Conservation (phyloP, 1,284 basidiomycete species). For the Naganishia cerealis region DNA sequence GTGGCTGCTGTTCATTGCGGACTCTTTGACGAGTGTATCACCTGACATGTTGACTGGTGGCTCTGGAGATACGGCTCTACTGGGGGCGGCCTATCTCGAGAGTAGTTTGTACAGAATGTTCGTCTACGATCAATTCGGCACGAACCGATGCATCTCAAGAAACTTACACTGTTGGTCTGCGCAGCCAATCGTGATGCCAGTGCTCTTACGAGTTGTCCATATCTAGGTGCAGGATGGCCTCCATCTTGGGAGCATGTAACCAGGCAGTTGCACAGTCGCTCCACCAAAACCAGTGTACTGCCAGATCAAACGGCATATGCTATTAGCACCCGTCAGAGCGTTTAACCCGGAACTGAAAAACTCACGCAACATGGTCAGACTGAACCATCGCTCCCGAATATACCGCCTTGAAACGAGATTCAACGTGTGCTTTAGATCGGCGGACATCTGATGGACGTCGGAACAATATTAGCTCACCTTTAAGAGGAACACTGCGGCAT, state of each 20-base stretch:
- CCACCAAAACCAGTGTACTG: constrained; percentile 46
- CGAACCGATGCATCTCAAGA: neutral
- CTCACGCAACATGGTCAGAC: constrained; percentile 47
- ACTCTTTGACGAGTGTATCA: neutral
- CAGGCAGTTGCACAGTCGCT: constrained; percentile 47
- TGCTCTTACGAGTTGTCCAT: constrained; percentile 38
- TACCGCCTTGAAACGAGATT: constrained; percentile 37
- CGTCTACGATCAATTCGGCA: neutral
- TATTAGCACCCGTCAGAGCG: constrained; percentile 11
- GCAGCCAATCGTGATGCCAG: constrained; percentile 23
- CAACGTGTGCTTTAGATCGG: neutral
- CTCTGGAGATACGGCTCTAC: constrained; percentile 29
- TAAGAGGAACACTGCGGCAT: constrained; percentile 50
- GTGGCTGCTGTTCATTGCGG: neutral
- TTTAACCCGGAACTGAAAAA: neutral
- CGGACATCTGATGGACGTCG: constrained; percentile 10
- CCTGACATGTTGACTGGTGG: neutral
- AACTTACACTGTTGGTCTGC: constrained; percentile 27
- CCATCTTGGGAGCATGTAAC: constrained; percentile 44
- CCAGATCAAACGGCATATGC: neutral
- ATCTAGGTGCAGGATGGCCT: constrained; percentile 49
- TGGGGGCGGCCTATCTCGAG: constrained; percentile 13
- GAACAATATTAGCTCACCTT: constrained; percentile 37
- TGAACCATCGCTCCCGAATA: constrained; percentile 55
- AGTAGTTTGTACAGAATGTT: too few species aligned